Conservation (phyloP, 2,329 filamentous ascomycete genomes). For the Aspergillus sp. region DNA sequence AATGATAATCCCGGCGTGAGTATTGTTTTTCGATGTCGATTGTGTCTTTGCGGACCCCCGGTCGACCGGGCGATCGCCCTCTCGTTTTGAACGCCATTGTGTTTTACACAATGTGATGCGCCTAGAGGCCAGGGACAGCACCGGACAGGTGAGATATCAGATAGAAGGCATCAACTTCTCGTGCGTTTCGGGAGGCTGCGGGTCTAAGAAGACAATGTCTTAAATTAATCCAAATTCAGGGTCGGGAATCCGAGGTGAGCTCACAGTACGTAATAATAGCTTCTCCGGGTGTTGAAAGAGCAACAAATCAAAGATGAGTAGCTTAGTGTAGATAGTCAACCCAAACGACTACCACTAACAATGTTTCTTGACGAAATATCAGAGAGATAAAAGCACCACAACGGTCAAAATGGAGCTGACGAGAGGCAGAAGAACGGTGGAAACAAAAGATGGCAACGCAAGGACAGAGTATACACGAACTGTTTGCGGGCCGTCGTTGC, state of each 20-base stretch:
- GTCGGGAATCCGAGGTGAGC: neutral
- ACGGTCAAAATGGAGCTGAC: neutral
- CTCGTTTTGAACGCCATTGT: slow-evolving; percentile 39
- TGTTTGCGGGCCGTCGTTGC: slow-evolving; percentile 26
- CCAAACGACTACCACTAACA: neutral
- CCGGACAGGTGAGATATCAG: slow-evolving; percentile 12
- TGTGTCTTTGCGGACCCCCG: slow-evolving; percentile 24
- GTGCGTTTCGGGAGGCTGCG: slow-evolving; percentile 1
- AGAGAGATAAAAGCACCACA: neutral
- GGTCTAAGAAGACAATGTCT: neutral
- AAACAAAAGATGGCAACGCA: slow-evolving; percentile 10
- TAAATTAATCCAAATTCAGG: neutral
- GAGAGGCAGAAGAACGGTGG: slow-evolving; percentile 16
- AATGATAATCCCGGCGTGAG: slow-evolving; percentile 27
- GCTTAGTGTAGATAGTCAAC: neutral
- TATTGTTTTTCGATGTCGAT: slow-evolving; percentile 42
- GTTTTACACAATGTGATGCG: slow-evolving; percentile 20
- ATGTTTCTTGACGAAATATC: neutral
- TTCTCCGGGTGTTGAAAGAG: neutral
- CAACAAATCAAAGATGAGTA: neutral
- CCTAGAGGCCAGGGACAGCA: slow-evolving; percentile 27
- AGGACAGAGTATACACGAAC: neutral
- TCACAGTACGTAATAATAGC: neutral
- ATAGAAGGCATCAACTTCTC: slow-evolving; percentile 15
- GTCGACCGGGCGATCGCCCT: slow-evolving; percentile 34